Evolutionary conservation across 164 flowering plant species (phyloP).

Genomic region (Macadamia integrifolia): DNA sequence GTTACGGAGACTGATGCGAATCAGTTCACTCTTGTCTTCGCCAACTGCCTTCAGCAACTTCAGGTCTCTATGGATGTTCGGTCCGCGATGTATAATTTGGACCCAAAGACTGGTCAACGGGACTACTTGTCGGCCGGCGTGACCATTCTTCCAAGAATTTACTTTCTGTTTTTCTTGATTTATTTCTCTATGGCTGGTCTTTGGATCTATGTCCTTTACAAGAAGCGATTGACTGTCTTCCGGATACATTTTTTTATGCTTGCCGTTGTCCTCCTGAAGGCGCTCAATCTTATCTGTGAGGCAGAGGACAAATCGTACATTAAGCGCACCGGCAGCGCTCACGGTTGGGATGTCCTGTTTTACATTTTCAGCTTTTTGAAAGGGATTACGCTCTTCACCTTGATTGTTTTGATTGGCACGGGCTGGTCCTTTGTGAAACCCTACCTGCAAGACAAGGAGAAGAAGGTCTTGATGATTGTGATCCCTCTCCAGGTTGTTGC

Average conservation of each 20-base stretch:
- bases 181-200: conserved; percentile 42
- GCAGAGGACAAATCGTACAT: conserved; percentile 10
- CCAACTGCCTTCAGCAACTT: conserved; percentile 54
- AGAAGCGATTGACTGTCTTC: conserved; percentile 56
- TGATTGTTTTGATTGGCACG: conserved; percentile 14
- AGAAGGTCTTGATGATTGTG: conserved; percentile 16
- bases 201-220: conserved; percentile 56
- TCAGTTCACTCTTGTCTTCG: conserved; percentile 80
- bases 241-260: conserved; percentile 88
- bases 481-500: conserved; percentile 12
- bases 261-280: conserved; percentile 59
- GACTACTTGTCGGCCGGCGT: conserved; percentile 83
- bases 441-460: conserved; percentile 12
- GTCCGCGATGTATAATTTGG: conserved; percentile 48
- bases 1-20: conserved; percentile 22
- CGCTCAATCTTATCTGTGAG: conserved; percentile 16
- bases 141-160: conserved; percentile 67
- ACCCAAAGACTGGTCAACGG: conserved; percentile 28
- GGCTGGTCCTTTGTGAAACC: conserved; percentile 15
- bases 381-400: conserved; percentile 11
- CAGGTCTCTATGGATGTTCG: conserved; percentile 33
- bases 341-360: conserved; percentile 37
- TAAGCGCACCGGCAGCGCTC: conserved; percentile 50
- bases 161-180: conserved; percentile 52
- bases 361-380: conserved; percentile 12